Percentiles rank a stretch among this genome's conserved stretches.
These are phyloP conservation scores for Aspergillus intermedius DNA, from an alignment of 2,329 filamentous ascomycete species.

Conservation along the genomic window DNA sequence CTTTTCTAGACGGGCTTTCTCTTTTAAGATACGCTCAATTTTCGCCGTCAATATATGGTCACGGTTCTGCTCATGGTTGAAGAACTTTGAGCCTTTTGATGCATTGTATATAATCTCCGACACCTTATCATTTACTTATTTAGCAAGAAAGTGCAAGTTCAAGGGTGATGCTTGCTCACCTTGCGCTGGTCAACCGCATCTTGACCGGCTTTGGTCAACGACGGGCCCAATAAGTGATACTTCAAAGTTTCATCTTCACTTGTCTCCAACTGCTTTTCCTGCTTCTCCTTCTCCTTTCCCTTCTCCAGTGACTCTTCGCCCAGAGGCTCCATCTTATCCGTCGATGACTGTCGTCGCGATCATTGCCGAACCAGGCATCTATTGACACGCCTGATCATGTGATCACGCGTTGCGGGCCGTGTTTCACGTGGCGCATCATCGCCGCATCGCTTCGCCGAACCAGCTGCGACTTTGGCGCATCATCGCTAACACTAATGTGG, in stretches of 20 bases:
- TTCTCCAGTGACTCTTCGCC: constrained; percentile 9
- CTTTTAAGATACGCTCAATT: constrained; percentile 70
- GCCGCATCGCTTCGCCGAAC: neutral
- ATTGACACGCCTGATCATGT: constrained; percentile 28
- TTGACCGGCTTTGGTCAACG: constrained; percentile 87
- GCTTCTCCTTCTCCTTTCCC: neutral
- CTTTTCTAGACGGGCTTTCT: constrained; percentile 68
- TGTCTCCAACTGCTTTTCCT: neutral
- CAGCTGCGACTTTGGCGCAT: neutral
- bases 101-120: constrained; percentile 96
- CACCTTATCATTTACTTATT: constrained; percentile 49
- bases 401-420: constrained; percentile 25
- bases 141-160: constrained; percentile 1
- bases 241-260: constrained; percentile 59
- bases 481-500: constrained; percentile 49
- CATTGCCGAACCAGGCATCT: constrained; percentile 20
- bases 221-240: constrained; percentile 83
- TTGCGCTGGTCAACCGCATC: constrained; percentile 89
- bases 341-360: neutral
- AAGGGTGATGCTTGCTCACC: constrained; percentile 37
- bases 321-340: constrained; percentile 18
- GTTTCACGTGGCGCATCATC: constrained; percentile 11
- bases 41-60: constrained; percentile 80
- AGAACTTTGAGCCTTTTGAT: constrained; percentile 93
- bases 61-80: constrained; percentile 78